Evolutionary conservation across 257 asterid genomes (phyloP).

Genomic region (Catharanthus roseus): DNA sequence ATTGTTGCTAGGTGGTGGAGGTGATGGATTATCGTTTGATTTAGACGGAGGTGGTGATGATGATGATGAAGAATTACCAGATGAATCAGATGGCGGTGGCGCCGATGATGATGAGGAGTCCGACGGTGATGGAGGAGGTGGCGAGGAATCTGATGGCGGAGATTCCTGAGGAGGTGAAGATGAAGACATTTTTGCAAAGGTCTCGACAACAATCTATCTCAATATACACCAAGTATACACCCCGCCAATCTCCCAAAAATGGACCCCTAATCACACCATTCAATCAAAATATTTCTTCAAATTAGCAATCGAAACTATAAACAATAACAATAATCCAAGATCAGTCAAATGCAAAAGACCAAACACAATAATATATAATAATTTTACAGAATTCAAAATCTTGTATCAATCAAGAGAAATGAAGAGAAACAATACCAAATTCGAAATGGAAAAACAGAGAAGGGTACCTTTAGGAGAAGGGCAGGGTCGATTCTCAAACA

Average conservation of each 20-base stretch:
- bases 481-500: constrained; percentile 48
- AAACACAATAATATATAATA: neutral
- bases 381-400: neutral
- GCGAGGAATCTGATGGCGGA: constrained; percentile 24
- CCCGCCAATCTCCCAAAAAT: constrained; percentile 56
- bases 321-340: neutral
- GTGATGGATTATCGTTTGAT: constrained; percentile 10
- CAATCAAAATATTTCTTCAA: neutral
- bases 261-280: constrained; percentile 25
- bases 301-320: neutral
- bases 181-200: constrained; percentile 22
- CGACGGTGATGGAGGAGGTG: constrained; percentile 21
- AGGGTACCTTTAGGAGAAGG: constrained; percentile 64
- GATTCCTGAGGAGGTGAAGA: constrained; percentile 17
- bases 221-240: constrained; percentile 11
- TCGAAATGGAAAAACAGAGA: neutral
- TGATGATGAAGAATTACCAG: constrained; percentile 5
- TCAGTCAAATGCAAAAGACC: no score
- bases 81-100: neutral
- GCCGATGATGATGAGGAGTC: neutral
- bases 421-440: neutral
- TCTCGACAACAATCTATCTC: neutral
- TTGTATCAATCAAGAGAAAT: neutral
- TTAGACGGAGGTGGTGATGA: constrained; percentile 14
- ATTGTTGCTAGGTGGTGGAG: neutral